Base-by-base conservation (phyloP, 1,284 basidiomycete species). In the Cystobasidium slooffiae region DNA sequence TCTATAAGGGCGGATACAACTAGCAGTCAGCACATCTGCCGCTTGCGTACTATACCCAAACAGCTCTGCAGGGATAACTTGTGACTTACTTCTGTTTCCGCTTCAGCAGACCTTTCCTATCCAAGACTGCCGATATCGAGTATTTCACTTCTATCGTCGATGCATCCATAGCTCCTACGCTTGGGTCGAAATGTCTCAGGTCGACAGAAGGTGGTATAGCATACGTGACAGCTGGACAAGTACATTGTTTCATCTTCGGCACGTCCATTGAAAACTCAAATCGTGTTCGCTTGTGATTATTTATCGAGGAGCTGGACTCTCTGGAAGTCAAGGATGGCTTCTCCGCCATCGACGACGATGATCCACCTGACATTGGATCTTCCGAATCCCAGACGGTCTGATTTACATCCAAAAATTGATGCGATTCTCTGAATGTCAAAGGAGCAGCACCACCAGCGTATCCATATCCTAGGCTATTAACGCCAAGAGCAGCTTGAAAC, bases 71-170 rank as follows among this genome's bases (percentile, higher is more conserved):
- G 24, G n/a, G 64, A 9, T 18, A 22, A 31, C 18, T 10, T 56
- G 9, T n/a, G 37, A 51, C 70, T 53, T 20, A 73, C 70, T 59
- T 65, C 24, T 52, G 62, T 39, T 73, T 65, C 39, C 70, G 70
- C 53, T 66, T 65, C 41, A 73, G 31, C 10, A 65, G 59, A 37
- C 70, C 70, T 58, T 66, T 73, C 20, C 70, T 51, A 46, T 73
- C 70, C 31, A 73, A 22, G 7, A 56, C 41, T 16, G 52, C 70
- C 14, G 49, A 65, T 14, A 73, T 44, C 24, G 51, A 59, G 31
- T 73, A 73, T 20, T 55, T 56, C 6, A 73, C 47, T n/a, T 65
- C 70, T 20, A 66, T 59, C 9, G 62, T 52, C 24, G 51, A 56
- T 41, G 59, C 20, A 53, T 73, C 70, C 41, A 56, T 39, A 1